Evolutionary conservation across 164 flowering plant species (phyloP), one percentile per base, ranked within the genome.

Genomic region (Liriodendron chinense): DNA sequence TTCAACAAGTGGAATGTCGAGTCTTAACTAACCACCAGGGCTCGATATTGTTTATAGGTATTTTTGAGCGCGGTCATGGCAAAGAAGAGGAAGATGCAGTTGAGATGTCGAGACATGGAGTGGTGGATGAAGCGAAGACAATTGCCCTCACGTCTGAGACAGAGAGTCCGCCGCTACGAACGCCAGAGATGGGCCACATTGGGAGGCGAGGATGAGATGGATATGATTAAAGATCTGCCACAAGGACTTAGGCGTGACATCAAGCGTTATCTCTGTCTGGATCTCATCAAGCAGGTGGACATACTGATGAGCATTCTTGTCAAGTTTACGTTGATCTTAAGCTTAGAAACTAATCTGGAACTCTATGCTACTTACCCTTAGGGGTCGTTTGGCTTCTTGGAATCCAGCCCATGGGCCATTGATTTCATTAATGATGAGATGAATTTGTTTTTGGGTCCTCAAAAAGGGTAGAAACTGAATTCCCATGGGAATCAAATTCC

Each of bases 111-210:
- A 65, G 97, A 94, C 75, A 86, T 92, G 92, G 99, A 94, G 76
- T 92, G 98, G 97, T 96, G 99, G 99, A 96, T 96, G 99, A 86
- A 78, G 76, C 80, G 97, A 70, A 85, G 98, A 50, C 98, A 96
- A 71, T 67, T 96, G 73, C 97, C 99, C 0, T 88, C 93, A 2
- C 83, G 81, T 1, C 78, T 96, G 34, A 89, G 97, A 70, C 89
- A 87, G 7, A 85, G 99, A 82, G 99, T 96, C 5, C 90, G 99
- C 14, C 92, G 87, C 70, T 96, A 71, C 72, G 98, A 96, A 75
- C 90, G 87, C 7, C 97, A 96, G 47, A 85, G 83, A 74, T 96
- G 97, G 97, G 83, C 89, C 1, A 73, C 90, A n/a, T 85, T 92
- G 90, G 94, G 97, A 20, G 97, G 96, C 2, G 92, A 91, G 71